phyloP scores from a whole-genome alignment of 352 stramenopile species.

The Thalassiosira delicatula region DNA sequence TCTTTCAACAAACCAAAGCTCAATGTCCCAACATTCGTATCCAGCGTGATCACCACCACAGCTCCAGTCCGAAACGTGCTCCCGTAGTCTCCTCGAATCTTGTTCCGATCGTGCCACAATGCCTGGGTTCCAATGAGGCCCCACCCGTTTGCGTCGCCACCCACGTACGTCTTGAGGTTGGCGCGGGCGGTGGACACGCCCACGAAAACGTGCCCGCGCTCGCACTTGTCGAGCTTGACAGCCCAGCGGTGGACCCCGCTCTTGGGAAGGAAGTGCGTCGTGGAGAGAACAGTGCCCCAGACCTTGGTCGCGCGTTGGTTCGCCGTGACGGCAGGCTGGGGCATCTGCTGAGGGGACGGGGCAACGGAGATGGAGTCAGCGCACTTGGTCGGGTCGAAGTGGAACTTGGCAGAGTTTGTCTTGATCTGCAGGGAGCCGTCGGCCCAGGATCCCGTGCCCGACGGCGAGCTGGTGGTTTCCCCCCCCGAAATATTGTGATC shows the following conservation, averaged over 20 bases:
- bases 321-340: constrained; percentile 51
- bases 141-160: constrained; percentile 96
- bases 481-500: constrained; percentile 64
- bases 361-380: constrained; percentile 83
- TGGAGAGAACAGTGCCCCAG: constrained; percentile 81
- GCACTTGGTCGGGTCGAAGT: constrained; percentile 83
- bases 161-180: constrained; percentile 95
- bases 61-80: constrained; percentile 78
- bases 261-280: constrained; percentile 76
- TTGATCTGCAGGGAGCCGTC: constrained; percentile 64
- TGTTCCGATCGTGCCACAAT: constrained; percentile 97
- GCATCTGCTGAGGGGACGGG: constrained; percentile 21
- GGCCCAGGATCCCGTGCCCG: constrained; percentile 14
- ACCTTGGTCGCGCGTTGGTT: constrained; percentile 83
- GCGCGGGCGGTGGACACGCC: constrained; percentile 91
- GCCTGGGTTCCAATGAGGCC: constrained; percentile 98
- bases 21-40: constrained; percentile 84
- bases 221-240: constrained; percentile 91
- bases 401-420: constrained; percentile 61
- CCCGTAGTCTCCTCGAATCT: constrained; percentile 83
- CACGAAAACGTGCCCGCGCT: constrained; percentile 96
- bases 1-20: constrained; percentile 84
- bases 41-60: constrained; percentile 81
- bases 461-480: neutral
- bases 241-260: constrained; percentile 81